Conservation (phyloP, 805 yeast species). For the Wickerhamomyces canadensis region DNA sequence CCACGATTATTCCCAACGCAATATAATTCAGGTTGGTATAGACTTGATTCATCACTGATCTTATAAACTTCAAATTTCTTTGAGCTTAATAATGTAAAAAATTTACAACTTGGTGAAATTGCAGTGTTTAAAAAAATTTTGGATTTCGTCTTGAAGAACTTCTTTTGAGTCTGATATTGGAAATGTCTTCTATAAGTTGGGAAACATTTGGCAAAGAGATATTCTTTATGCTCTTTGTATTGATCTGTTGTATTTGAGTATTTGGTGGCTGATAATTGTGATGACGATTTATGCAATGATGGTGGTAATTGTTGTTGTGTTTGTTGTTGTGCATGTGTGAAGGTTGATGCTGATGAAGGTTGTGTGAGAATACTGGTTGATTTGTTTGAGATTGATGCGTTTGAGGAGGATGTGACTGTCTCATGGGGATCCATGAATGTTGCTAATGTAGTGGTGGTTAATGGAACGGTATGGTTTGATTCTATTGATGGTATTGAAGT, state of each 20-base stretch:
- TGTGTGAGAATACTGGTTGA: slow-evolving; percentile 2
- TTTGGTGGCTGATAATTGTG: slow-evolving; percentile 34
- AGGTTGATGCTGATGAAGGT: background rate
- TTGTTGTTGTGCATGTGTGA: slow-evolving; percentile 2
- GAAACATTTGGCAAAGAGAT: slow-evolving; percentile 69
- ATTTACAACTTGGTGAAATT: slow-evolving; percentile 57
- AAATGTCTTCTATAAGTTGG: slow-evolving; percentile 69
- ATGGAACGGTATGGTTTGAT: slow-evolving; percentile 7
- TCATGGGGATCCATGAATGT: too few relatives aligned
- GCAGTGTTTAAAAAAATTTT: slow-evolving; percentile 50
- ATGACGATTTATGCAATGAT: slow-evolving; percentile 14
- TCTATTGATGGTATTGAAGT: background rate
- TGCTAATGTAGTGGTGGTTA: background rate
- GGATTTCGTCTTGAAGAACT: slow-evolving; percentile 41
- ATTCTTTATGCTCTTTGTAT: slow-evolving; percentile 44
- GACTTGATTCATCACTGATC: slow-evolving; percentile 40
- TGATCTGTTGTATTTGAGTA: background rate
- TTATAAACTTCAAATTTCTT: slow-evolving; percentile 69
- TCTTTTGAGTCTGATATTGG: slow-evolving; percentile 48
- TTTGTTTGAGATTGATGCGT: slow-evolving; percentile 6
- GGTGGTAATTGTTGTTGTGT: slow-evolving; percentile 13
- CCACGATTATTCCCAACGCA: slow-evolving; percentile 70
- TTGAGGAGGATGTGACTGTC: slow-evolving; percentile 1
- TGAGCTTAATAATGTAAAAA: slow-evolving; percentile 61
- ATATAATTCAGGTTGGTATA: slow-evolving; percentile 47